A percentile compares a stretch with the other conserved stretches of the same genome.
Evolutionary conservation across 768 basidiomycete species (phyloP).

Genomic region (Pisolithus microcarpus): DNA sequence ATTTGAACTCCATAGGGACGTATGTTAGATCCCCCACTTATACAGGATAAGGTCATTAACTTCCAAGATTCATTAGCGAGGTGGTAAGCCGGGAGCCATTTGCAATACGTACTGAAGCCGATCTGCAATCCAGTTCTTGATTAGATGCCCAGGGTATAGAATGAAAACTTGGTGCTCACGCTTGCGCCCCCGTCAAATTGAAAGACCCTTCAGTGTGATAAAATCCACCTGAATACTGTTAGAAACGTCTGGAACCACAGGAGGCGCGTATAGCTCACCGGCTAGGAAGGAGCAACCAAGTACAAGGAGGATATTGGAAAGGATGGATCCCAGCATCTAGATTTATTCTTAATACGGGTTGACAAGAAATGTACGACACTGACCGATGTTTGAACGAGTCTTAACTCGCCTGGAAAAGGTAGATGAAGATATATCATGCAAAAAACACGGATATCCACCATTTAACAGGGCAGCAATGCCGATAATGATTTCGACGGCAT

Average conservation of each 20-base stretch:
- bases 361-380: slow-evolving; percentile 11
- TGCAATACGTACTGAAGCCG: slow-evolving; percentile 30
- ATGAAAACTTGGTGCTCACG: slow-evolving; percentile 40
- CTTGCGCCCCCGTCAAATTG: slow-evolving; percentile 80
- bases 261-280: slow-evolving; percentile 31
- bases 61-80: slow-evolving; percentile 42
- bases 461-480: slow-evolving; percentile 78
- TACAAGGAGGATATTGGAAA: slow-evolving; percentile 86
- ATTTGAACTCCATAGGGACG: neutral
- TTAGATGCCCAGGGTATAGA: neutral
- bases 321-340: slow-evolving; percentile 83
- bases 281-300: slow-evolving; percentile 88
- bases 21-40: slow-evolving; percentile 46
- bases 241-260: neutral
- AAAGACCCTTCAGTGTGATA: slow-evolving; percentile 64
- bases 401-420: slow-evolving; percentile 54
- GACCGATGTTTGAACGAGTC: slow-evolving; percentile 89
- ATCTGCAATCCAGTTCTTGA: slow-evolving; percentile 12
- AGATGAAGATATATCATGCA: slow-evolving; percentile 2
- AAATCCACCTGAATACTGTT: slow-evolving; percentile 46
- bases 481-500: slow-evolving; percentile 85
- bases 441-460: slow-evolving; percentile 36
- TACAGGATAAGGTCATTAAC: slow-evolving; percentile 82
- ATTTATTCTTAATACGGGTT: neutral
- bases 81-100: slow-evolving; percentile 19